phyloP scores from a whole-genome alignment of 352 stramenopile species.

The Globisporangium camurandrum region DNA sequence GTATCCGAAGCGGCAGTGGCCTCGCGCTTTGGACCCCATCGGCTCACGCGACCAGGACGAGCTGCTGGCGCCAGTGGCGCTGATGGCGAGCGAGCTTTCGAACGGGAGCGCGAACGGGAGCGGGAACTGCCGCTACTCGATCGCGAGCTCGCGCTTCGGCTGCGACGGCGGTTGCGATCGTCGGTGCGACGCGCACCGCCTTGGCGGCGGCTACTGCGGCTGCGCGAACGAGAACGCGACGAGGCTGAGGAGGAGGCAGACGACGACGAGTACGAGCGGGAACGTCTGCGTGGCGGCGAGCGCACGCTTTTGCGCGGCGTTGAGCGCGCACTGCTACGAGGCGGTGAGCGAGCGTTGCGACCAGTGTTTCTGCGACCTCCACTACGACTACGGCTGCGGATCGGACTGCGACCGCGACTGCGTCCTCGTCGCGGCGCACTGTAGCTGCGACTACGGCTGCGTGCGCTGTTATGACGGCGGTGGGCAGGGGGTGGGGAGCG shows the following conservation, averaged over 20 bases:
- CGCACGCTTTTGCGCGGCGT: background rate
- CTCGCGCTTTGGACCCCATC: background rate
- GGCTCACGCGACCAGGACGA: background rate
- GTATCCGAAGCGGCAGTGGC: too few relatives aligned
- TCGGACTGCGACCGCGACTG: constrained; percentile 6
- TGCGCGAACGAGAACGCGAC: constrained; percentile 6
- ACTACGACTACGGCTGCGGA: constrained; percentile 1
- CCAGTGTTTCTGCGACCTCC: background rate
- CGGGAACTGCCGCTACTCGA: constrained; percentile 4
- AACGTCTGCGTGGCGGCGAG: too few relatives aligned
- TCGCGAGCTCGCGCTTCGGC: constrained; percentile 1
- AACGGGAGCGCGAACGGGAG: constrained; percentile 15
- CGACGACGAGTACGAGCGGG: constrained; percentile 14
- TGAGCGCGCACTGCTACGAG: background rate
- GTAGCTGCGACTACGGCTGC: background rate
- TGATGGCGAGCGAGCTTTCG: background rate
- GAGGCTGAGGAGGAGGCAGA: constrained; percentile 5
- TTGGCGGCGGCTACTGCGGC: background rate
- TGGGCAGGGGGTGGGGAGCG: background rate
- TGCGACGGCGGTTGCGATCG: background rate
- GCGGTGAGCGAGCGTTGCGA: constrained; percentile 3
- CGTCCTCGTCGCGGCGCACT: constrained; percentile 1
- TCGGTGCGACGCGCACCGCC: background rate
- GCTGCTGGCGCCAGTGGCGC: background rate
- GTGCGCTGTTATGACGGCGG: constrained; percentile 3